phyloP scores from a whole-genome alignment of 2,329 filamentous ascomycete genomes.

The Alternaria sp. region DNA sequence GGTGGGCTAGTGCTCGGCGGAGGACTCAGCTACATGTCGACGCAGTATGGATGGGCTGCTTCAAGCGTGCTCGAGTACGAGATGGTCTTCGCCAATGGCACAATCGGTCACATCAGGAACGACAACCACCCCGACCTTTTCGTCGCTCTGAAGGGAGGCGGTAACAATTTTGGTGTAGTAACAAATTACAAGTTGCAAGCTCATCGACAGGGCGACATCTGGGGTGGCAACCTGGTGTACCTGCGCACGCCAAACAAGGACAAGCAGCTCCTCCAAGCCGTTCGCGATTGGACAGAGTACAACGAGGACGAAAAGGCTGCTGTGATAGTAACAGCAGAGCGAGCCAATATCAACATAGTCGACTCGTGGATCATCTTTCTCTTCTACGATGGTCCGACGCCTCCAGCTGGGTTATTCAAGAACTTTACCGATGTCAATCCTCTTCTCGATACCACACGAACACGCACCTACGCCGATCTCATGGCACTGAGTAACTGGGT shows the following conservation, averaged over 20 bases:
- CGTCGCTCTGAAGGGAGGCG: conserved; percentile 49
- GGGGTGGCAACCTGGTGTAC: conserved; percentile 59
- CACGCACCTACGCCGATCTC: conserved; percentile 59
- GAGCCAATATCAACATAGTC: conserved; percentile 36
- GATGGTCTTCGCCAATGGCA: conserved; percentile 58
- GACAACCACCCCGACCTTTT: conserved; percentile 46
- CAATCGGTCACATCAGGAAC: conserved; percentile 36
- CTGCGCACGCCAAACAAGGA: conserved; percentile 49
- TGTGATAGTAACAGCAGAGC: conserved; percentile 42
- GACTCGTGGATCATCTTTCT: conserved; percentile 46
- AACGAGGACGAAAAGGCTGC: conserved; percentile 57
- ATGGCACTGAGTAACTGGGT: conserved; percentile 57
- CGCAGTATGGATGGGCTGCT: conserved; percentile 58
- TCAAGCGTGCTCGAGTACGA: conserved; percentile 55
- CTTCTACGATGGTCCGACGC: conserved; percentile 48
- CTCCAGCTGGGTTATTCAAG: conserved; percentile 62
- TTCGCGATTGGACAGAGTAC: conserved; percentile 63
- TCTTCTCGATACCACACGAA: conserved; percentile 56
- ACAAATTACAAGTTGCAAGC: conserved; percentile 42
- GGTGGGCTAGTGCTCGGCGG: conserved; percentile 58
- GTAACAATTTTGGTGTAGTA: conserved; percentile 53
- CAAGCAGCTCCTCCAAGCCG: conserved; percentile 55
- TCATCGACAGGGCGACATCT: conserved; percentile 44
- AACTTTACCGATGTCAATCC: conserved; percentile 62
- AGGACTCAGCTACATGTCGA: conserved; percentile 47